A percentile compares a stretch with the other conserved stretches of the same genome.
Conservation (phyloP, 345 rosid genomes). For the Adansonia digitata region DNA sequence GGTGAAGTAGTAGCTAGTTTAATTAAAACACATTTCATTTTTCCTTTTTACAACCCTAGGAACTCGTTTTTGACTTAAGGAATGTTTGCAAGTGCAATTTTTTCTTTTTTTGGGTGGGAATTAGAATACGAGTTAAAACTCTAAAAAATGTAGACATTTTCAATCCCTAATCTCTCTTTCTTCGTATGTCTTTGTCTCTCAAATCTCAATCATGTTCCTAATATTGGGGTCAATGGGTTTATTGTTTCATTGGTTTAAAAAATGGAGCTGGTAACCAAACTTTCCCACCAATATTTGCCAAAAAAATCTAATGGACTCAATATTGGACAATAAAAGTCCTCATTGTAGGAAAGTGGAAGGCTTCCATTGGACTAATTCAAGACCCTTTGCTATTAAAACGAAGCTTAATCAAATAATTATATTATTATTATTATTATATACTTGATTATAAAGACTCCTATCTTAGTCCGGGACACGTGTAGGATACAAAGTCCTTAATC, state of each 20-base stretch:
- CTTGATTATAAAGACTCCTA: neutral
- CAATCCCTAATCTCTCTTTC: neutral
- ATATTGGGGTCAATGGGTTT: conserved; percentile 10
- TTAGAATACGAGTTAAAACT: neutral
- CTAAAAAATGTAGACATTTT: neutral
- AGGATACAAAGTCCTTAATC: neutral
- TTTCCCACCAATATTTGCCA: conserved; percentile 14
- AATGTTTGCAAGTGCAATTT: conserved; percentile 8
- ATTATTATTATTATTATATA: neutral
- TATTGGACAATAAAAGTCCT: conserved; percentile 10
- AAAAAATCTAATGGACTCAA: conserved; percentile 11
- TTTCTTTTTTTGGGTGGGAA: neutral
- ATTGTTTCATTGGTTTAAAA: conserved; percentile 6
- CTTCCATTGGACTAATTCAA: conserved; percentile 14
- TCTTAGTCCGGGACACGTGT: neutral
- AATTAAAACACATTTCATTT: neutral
- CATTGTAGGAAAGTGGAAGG: conserved; percentile 1
- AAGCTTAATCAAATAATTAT: neutral
- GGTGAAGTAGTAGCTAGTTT: neutral
- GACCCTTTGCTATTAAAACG: neutral
- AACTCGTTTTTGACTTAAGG: neutral
- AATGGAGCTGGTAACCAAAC: conserved; percentile 20
- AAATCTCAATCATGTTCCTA: conserved; percentile 9
- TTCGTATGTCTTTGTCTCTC: neutral
- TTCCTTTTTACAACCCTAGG: neutral